Percentiles rank a stretch among this genome's conserved stretches.
phyloP scores from a whole-genome alignment of 495 filamentous ascomycete genomes.

The Delitschia confertaspora region DNA sequence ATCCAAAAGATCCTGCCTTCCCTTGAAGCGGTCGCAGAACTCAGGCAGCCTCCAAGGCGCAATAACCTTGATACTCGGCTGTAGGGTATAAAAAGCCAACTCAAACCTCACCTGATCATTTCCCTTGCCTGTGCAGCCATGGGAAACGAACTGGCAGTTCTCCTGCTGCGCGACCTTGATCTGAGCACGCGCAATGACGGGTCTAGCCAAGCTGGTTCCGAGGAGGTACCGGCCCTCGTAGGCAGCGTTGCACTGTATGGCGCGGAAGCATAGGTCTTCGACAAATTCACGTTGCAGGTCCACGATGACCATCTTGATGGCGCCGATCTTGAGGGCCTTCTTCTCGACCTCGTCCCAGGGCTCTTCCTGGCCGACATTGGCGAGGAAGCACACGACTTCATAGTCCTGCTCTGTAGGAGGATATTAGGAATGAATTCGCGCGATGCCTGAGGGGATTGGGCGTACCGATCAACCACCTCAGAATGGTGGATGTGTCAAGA shows the following conservation, averaged over 20 bases:
- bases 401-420: slow-evolving; percentile 49
- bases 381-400: slow-evolving; percentile 55
- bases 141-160: slow-evolving; percentile 57
- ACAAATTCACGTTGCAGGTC: slow-evolving; percentile 71
- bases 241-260: slow-evolving; percentile 80
- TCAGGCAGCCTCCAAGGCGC: slow-evolving; percentile 79
- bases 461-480: slow-evolving; percentile 22
- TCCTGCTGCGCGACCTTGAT: slow-evolving; percentile 62
- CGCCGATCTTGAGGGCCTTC: slow-evolving; percentile 63
- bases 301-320: slow-evolving; percentile 52
- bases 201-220: slow-evolving; percentile 61
- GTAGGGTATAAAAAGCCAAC: slow-evolving; percentile 55
- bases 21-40: slow-evolving; percentile 75
- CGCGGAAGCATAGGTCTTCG: slow-evolving; percentile 78
- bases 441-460: not conserved
- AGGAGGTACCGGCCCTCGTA: slow-evolving; percentile 49
- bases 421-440: not conserved
- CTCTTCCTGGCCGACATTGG: slow-evolving; percentile 39
- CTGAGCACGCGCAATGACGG: slow-evolving; percentile 79
- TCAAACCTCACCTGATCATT: slow-evolving; percentile 86
- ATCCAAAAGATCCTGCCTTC: slow-evolving; percentile 80
- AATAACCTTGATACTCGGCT: slow-evolving; percentile 75
- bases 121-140: slow-evolving; percentile 81
- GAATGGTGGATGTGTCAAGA: slow-evolving; percentile 17
- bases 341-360: slow-evolving; percentile 58